Base-by-base conservation (phyloP, 495 filamentous ascomycete genomes). In the Podospora pseudopauciseta region DNA sequence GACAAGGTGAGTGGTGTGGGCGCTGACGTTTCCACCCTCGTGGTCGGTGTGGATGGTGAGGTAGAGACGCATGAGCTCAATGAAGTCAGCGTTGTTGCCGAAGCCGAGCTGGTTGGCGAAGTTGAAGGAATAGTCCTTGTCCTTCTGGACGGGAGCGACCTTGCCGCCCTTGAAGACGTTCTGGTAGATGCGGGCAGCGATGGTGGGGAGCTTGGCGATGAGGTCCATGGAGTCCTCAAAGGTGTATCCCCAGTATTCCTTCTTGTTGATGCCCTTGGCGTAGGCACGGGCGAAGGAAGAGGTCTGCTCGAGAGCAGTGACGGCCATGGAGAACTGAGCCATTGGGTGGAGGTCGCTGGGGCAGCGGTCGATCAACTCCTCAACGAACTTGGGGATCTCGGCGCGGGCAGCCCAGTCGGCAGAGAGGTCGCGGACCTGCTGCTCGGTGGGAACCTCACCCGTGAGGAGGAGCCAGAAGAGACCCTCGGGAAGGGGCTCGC, bases 151-250 rank as follows among this genome's bases (percentile, higher is more conserved):
- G 53, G 94, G 75, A 57, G 92, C 90, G 70, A 99, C 95, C 88
- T 98, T 98, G 84, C 95, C 95, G 79, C 96, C 96, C 86, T 97
- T 97, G 92, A 92, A 99, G 78, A 98, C 90, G 80, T 99, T 99
- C 82, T 94, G 94, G 89, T 99, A 99, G 86, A 99, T 98, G 84
- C 92, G 91, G 65, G 96, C 85, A 67, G 95, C 96, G 75, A 99
- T 97, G 78, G 92, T 97, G 74, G 95, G 95, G 71, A 99, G 92
- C 89, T 98, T 99, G 80, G 95, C 96, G 81, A 99, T 98, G 78
- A 98, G 85, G 84, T 99, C 94, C 95, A 99, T 98, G 67, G 94
- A 96, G 84, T 99, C 95, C 88, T 99, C 95, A 76, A 96, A 99
- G 73, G 95, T 97, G 86, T 98, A 92, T 82, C 87, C 88, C 95